Percentiles rank a stretch among this genome's conserved stretches.
phyloP scores from a whole-genome alignment of 805 yeast species.

The Yueomyces sp. region DNA sequence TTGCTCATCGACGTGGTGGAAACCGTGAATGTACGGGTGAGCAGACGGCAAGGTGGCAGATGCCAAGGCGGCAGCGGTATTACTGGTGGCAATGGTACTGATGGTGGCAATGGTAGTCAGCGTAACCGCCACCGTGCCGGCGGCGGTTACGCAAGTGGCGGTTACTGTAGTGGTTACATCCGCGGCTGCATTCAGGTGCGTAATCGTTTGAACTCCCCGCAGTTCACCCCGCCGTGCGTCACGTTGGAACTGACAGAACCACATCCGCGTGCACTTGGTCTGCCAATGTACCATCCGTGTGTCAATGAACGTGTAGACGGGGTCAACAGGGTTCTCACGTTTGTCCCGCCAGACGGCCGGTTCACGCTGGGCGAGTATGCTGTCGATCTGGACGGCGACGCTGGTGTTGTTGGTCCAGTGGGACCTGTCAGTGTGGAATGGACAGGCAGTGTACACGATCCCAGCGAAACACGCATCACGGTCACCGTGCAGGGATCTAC shows the following conservation, averaged over 20 bases:
- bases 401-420: neutral
- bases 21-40: constrained; percentile 39
- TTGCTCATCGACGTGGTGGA: constrained; percentile 76
- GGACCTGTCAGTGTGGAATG: constrained; percentile 22
- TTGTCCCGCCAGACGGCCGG: constrained; percentile 84
- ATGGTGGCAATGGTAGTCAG: constrained; percentile 41
- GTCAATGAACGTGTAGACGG: no score
- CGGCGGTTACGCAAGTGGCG: constrained; percentile 39
- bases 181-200: constrained; percentile 24
- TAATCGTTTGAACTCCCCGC: neutral
- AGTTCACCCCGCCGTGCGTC: no score
- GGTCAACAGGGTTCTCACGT: constrained; percentile 27
- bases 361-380: constrained; percentile 50
- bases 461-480: no score
- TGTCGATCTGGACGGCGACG: constrained; percentile 32
- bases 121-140: constrained; percentile 15
- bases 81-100: constrained; percentile 34
- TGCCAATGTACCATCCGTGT: constrained; percentile 61
- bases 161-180: constrained; percentile 11
- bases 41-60: constrained; percentile 1
- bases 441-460: constrained; percentile 8
- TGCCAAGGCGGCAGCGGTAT: constrained; percentile 2
- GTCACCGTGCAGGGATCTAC: no score
- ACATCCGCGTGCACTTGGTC: constrained; percentile 21
- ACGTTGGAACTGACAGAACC: neutral